Base-by-base conservation (phyloP, 2,329 filamentous ascomycete genomes). In the Aureobasidium uvarum region DNA sequence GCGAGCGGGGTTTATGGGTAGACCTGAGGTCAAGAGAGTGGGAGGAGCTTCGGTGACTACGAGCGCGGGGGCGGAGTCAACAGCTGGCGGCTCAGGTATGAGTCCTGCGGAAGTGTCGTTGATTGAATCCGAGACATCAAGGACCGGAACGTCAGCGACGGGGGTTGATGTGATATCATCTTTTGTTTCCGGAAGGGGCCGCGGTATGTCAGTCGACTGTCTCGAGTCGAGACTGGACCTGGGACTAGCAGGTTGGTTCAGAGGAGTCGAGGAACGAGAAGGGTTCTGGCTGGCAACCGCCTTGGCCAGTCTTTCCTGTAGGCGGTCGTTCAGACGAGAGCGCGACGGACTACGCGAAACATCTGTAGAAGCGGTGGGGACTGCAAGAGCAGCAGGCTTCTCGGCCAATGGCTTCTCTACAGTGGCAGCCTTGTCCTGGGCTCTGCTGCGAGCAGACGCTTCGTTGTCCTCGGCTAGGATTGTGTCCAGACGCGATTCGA, bases 401-500 rank as follows among this genome's bases (percentile, higher is more conserved):
- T 67, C 70, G 20, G 75, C 73, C 31, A 73, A 69, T 62, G 74
- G 74, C 64, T 74, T 72, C 31, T 62, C 58, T 5, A 36, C 23
- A 10, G n/a, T 7, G 45, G 45, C 33, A 20, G 75, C 71, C 50
- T 76, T 70, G 45, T 80, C 76, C 36, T 76, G 73, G 38, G 76
- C 70, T 66, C 77, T 79, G 64, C 74, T 75, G 67, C 75, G 78
- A 59, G 78, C 80, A 59, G 78, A 77, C 38, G 77, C 76, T 55
- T 85, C 85, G 50, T 89, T 86, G 64, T 91, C 87, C 70, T 97
- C 93, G 63, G 92, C 87, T 67, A 99, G 84, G 66, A 99, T 96
- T 58, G 86, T 93, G 76, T 99, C 95, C 67, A 99, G 85, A 50
- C 91, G 88, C 67, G 93, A 96, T 79, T 99, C 95, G 66, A 99